Evolutionary conservation across 2,329 filamentous ascomycete genomes (phyloP).

Genomic region (Paramyrothecium roridum): DNA sequence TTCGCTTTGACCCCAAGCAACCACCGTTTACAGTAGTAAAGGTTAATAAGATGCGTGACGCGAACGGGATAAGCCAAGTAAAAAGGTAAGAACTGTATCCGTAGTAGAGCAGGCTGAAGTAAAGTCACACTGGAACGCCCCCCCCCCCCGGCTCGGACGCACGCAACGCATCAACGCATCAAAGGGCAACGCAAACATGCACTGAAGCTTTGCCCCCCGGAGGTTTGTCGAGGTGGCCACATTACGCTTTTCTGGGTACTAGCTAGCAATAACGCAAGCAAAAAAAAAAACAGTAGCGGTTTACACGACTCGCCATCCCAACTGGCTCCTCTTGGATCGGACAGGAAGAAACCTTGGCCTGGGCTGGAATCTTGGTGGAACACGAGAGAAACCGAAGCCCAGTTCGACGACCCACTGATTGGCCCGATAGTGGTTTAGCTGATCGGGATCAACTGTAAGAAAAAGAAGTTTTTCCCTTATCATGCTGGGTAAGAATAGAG

Average conservation of each 20-base stretch:
- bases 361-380: slow-evolving; percentile 14
- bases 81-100: no score
- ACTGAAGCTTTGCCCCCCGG: no score
- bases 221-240: no score
- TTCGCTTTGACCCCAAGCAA: background rate
- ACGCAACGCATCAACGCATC: no score
- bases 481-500: background rate
- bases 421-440: slow-evolving; percentile 5
- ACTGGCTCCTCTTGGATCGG: background rate
- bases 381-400: slow-evolving; percentile 9
- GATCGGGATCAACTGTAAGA: background rate
- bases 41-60: background rate
- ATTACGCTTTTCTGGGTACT: background rate
- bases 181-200: no score
- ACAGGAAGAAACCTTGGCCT: background rate
- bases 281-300: background rate
- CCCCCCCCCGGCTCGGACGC: no score
- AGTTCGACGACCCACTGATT: slow-evolving; percentile 11
- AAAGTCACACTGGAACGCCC: background rate
- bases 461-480: background rate
- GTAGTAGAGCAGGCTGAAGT: background rate
- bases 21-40: background rate
- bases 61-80: background rate
- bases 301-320: background rate
- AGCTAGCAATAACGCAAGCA: background rate